Evolutionary conservation across 2,329 filamentous ascomycete species (phyloP).

Genomic region (Diplodia mutila): DNA sequence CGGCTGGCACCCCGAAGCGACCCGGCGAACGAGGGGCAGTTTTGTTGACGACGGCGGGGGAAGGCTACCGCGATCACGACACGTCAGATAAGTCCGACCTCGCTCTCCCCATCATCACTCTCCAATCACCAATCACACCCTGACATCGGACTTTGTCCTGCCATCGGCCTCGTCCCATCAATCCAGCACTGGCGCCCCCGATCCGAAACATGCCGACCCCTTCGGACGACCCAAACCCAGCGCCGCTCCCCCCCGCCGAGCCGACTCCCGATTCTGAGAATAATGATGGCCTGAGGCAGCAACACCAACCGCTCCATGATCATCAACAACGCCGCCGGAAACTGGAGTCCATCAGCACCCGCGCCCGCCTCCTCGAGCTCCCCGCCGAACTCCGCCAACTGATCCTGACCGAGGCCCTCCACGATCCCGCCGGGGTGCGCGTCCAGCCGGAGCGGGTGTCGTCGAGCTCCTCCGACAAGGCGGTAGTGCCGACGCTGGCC

Average conservation of each 20-base stretch:
- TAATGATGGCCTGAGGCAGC: not conserved
- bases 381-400: constrained; percentile 17
- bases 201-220: not conserved
- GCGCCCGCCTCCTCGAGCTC: constrained; percentile 7
- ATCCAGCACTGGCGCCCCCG: not conserved
- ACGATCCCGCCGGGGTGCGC: constrained; percentile 1
- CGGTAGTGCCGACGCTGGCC: not conserved
- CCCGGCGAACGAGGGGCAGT: constrained; percentile 10
- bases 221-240: not conserved
- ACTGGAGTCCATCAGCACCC: not conserved
- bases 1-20: not conserved
- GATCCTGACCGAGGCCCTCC: not conserved
- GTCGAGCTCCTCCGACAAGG: no score
- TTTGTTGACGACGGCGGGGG: no score
- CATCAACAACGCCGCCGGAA: not conserved
- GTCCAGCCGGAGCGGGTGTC: not conserved
- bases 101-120: not conserved
- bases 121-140: constrained; percentile 7
- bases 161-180: not conserved
- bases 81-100: constrained; percentile 9
- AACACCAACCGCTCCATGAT: not conserved
- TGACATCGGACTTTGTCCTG: not conserved
- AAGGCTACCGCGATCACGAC: constrained; percentile 5
- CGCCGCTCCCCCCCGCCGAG: not conserved
- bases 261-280: not conserved